Percentiles rank a stretch among this genome's conserved stretches.
These are phyloP conservation scores for Aureobasidium sp. DNA, from an alignment of 2,329 filamentous ascomycete species.

Conservation along the genomic window DNA sequence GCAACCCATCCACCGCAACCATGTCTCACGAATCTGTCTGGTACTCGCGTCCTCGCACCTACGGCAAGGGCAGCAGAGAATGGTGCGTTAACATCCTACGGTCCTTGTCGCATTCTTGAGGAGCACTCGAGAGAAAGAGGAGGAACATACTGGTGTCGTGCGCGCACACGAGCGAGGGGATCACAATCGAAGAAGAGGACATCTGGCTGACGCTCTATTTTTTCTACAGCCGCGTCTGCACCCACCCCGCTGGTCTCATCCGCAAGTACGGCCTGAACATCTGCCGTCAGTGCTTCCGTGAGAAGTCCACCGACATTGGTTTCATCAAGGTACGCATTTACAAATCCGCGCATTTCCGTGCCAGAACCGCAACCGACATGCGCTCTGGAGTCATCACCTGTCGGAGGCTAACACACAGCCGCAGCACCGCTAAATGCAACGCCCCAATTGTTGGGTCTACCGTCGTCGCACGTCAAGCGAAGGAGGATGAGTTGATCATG, in stretches of 20 bases:
- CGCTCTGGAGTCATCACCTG: conserved; percentile 10
- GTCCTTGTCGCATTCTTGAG: not conserved
- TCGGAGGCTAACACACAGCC: conserved; percentile 1
- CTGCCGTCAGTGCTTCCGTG: conserved; percentile 64
- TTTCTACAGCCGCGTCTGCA: conserved; percentile 63
- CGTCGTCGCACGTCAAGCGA: conserved; percentile 9
- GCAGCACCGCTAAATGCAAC: conserved; percentile 27
- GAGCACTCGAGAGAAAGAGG: not conserved
- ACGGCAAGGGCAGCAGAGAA: conserved; percentile 90
- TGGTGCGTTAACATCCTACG: conserved; percentile 59
- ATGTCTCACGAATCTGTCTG: conserved; percentile 96
- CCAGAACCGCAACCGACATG: conserved; percentile 10
- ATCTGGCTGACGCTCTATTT: conserved; percentile 21
- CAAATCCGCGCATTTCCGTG: not conserved
- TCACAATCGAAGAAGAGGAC: not conserved
- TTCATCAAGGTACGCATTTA: conserved; percentile 53
- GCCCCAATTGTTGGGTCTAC: not conserved
- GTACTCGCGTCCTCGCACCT: conserved; percentile 95
- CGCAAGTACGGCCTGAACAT: conserved; percentile 97
- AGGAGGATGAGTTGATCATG: conserved; percentile 9
- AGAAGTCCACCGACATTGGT: conserved; percentile 60
- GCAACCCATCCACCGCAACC: conserved; percentile 36
- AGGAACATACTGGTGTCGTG: not conserved
- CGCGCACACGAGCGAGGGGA: not conserved
- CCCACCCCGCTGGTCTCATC: conserved; percentile 97